Evolutionary conservation across 441 rosid genomes (phyloP).

Genomic region (Pelargonium australe): DNA sequence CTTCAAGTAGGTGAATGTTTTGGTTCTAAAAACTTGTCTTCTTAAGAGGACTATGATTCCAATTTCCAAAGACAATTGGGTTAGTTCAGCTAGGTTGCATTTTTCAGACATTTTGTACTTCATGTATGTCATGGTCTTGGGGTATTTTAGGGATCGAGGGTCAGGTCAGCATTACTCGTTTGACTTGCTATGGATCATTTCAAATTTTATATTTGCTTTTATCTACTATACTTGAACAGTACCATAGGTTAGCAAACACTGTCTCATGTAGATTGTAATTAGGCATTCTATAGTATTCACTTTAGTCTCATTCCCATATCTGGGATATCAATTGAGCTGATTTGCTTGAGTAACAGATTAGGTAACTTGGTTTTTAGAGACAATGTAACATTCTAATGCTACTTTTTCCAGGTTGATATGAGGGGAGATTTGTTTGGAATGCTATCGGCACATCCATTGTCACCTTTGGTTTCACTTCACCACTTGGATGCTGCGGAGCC

Average conservation of each 20-base stretch:
- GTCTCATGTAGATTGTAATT: background rate
- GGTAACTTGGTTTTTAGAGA: no score
- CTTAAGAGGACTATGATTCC: background rate
- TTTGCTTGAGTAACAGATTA: no score
- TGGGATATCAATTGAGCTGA: no score
- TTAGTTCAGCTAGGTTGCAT: no score
- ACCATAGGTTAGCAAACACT: background rate
- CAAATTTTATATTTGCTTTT: no score
- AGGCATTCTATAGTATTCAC: background rate
- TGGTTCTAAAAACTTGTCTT: no score
- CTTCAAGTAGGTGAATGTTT: no score
- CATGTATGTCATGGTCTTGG: no score
- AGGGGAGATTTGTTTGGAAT: constrained; percentile 79
- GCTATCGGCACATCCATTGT: constrained; percentile 71
- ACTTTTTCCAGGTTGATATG: constrained; percentile 53
- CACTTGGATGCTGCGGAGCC: constrained; percentile 86
- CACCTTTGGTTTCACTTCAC: constrained; percentile 79
- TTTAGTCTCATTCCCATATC: no score
- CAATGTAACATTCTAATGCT: no score
- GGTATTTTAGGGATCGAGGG: no score
- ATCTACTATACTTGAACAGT: background rate
- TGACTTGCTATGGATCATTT: background rate
- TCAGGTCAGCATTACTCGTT: background rate
- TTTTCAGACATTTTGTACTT: background rate
- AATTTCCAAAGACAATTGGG: background rate